Evolutionary conservation across 371 early-diverging fungal genomes (phyloP), one percentile per base, ranked within the genome.

Genomic region (Amoeboaphelidium occidentale): DNA sequence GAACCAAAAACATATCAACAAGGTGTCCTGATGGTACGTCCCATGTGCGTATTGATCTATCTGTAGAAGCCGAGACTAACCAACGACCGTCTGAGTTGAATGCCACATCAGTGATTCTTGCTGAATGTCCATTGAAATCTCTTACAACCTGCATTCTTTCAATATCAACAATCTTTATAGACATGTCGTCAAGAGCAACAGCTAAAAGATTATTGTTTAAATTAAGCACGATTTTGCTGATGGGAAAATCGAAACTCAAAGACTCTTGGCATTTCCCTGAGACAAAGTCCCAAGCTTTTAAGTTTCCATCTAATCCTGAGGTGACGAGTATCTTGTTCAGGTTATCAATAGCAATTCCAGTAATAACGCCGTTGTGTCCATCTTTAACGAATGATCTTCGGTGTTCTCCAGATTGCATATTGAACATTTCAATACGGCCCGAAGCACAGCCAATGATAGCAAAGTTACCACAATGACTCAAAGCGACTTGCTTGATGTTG

Each of bases 381-480:
- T 49, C 45, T 1, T 65, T 70, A 2, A 53, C 50, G 52, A 80
- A 82, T 13, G 75, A 62, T 53, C 73, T 73, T 23, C 85, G 73
- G 39, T 69, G 63, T 43, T 73, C 46, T 13, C 91, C 93, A 23
- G 91, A 90, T 56, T 96, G 97, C 74, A 93, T 66, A 68, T 90
- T 93, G 70, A 69, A 85, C 78, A 81, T 78, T 46, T 86, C 85
- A 43, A 93, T 66, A 14, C 55, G 54, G 46, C 92, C 97, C 23
- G 62, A 58, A 1, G 72, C 64, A 23, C 79, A 69, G 1, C 93
- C 97, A 4, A 87, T 58, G 49, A 85, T 74, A 2, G 77, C 85
- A 73, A 79, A 93, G 63, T 90, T 86, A 46, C 94, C 94, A 53
- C 93, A 93, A 1, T 73, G 62, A 53, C 81, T 84, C 47, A 96